Percentiles rank a stretch among this genome's conserved stretches.
phyloP scores from a whole-genome alignment of 2,329 filamentous ascomycete species.

The Pseudonectria buxi region DNA sequence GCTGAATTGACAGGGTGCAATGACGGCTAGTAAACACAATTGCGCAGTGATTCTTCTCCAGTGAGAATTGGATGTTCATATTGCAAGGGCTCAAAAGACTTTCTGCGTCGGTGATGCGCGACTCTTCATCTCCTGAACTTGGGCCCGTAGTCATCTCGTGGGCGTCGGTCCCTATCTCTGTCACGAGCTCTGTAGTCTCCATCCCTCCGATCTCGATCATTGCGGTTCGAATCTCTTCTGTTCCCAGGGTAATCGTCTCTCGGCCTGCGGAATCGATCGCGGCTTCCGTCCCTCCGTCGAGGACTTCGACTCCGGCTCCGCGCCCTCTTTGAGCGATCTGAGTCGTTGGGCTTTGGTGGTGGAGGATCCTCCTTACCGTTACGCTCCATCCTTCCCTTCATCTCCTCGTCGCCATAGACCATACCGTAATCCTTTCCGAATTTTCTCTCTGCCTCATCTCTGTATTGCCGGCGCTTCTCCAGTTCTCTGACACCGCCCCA shows the following conservation, averaged over 20 bases:
- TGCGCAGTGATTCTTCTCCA: too few relatives aligned
- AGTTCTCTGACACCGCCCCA: conserved; percentile 86
- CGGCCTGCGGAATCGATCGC: conserved; percentile 20
- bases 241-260: conserved; percentile 20
- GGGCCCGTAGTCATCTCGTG: conserved; percentile 15
- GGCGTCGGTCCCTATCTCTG: conserved; percentile 14
- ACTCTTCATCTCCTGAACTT: conserved; percentile 15
- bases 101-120: too few relatives aligned
- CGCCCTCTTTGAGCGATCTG: conserved; percentile 2
- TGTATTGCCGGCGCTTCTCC: conserved; percentile 87
- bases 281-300: conserved; percentile 4
- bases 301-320: conserved; percentile 21
- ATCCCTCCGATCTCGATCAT: conserved; percentile 17
- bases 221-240: conserved; percentile 19
- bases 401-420: conserved; percentile 71
- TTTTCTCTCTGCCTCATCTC: conserved; percentile 51
- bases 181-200: conserved; percentile 6
- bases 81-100: too few relatives aligned
- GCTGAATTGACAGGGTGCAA: too few relatives aligned
- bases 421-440: conserved; percentile 59
- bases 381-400: conserved; percentile 44
- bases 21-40: too few relatives aligned
- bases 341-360: conserved; percentile 4
- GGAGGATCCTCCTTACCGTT: conserved; percentile 24
- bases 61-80: too few relatives aligned